Conservation (phyloP, 768 basidiomycete species). For the Rhodosporidiobolus odoratus region DNA sequence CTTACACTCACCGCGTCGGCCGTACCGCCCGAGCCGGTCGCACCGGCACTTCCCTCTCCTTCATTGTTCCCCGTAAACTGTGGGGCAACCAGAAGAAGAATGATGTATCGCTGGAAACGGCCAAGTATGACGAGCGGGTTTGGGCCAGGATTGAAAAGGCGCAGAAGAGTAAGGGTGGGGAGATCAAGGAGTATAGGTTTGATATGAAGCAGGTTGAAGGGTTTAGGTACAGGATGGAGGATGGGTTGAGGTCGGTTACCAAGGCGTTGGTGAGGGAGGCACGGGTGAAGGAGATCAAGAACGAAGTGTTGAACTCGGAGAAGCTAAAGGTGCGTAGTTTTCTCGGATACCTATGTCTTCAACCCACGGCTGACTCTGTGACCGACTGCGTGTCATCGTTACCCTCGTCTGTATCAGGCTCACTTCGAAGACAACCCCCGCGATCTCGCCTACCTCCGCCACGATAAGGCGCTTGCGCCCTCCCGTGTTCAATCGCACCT, state of each 20-base stretch:
- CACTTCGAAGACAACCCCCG: conserved; percentile 97
- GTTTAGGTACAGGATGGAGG: conserved; percentile 97
- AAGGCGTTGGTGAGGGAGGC: conserved; percentile 81
- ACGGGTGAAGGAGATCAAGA: conserved; percentile 83
- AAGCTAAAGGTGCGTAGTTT: conserved; percentile 73
- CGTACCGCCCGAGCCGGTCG: conserved; percentile 94
- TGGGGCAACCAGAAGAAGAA: conserved; percentile 52
- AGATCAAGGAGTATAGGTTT: conserved; percentile 82
- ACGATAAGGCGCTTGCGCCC: conserved; percentile 90
- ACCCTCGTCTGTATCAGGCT: conserved; percentile 55
- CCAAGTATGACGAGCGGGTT: conserved; percentile 68
- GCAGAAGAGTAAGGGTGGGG: conserved; percentile 54
- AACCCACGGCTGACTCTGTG: neutral
- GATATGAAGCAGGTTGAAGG: conserved; percentile 95
- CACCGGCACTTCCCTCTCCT: conserved; percentile 84
- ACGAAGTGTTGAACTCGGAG: conserved; percentile 89
- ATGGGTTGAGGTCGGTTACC: conserved; percentile 83
- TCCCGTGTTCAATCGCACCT: conserved; percentile 85
- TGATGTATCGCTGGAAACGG: conserved; percentile 61
- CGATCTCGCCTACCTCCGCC: conserved; percentile 83
- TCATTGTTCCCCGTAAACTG: conserved; percentile 58
- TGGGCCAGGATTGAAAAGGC: conserved; percentile 72
- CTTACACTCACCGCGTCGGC: conserved; percentile 93
- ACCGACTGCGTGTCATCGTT: neutral
- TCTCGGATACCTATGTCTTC: neutral